A percentile compares a stretch with the other conserved stretches of the same genome.
Evolutionary conservation across 208 protist species (phyloP).

Genomic region (Phytomonas sp.): DNA sequence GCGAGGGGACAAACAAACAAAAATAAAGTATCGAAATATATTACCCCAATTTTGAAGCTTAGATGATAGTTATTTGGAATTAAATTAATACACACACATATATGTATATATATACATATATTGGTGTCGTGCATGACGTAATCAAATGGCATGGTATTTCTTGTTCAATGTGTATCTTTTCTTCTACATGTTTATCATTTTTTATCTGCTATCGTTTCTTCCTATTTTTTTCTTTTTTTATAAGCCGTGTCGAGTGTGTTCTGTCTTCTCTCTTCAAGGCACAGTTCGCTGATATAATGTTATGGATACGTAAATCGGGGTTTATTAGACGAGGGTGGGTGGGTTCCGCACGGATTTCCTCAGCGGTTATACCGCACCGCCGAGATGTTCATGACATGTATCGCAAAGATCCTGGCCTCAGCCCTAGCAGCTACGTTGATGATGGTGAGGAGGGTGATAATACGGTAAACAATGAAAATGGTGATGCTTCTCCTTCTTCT

Average conservation of each 20-base stretch:
- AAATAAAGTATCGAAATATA: no score
- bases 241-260: constrained; percentile 14
- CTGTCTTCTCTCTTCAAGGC: not conserved
- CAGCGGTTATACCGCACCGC: not conserved
- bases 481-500: not conserved
- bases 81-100: constrained; percentile 11
- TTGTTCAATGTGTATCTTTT: constrained; percentile 1
- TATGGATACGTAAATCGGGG: not conserved
- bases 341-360: not conserved
- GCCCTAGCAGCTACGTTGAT: not conserved
- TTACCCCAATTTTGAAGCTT: no score
- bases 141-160: not conserved
- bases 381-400: not conserved
- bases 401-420: not conserved
- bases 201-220: constrained; percentile 8
- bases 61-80: constrained; percentile 1
- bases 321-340: not conserved
- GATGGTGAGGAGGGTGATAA: not conserved
- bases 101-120: constrained; percentile 13
- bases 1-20: no score
- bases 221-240: constrained; percentile 6
- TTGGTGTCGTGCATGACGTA: not conserved
- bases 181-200: constrained; percentile 13
- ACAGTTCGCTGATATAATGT: not conserved
- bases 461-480: not conserved